Conservation (phyloP, 306 rosid genomes). For the Macrotyloma uniflorum region DNA sequence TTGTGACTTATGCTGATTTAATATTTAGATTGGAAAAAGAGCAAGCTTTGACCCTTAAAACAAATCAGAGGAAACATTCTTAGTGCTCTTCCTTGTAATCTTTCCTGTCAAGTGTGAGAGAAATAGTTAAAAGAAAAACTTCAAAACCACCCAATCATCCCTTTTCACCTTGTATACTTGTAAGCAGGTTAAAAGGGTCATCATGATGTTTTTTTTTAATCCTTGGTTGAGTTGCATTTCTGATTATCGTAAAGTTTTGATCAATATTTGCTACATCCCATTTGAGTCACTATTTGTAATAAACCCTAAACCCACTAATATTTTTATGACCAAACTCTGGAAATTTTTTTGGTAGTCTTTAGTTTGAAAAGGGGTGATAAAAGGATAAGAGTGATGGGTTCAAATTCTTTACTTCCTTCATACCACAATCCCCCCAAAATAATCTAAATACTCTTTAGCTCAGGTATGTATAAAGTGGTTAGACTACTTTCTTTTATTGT, state of each 20-base stretch:
- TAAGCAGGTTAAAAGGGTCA: not conserved
- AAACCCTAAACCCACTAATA: constrained; percentile 33
- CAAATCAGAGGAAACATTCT: constrained; percentile 4
- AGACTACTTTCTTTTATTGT: constrained; percentile 15
- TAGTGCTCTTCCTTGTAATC: not conserved
- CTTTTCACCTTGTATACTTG: constrained; percentile 5
- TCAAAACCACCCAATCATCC: not conserved
- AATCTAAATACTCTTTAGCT: not conserved
- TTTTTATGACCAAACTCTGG: not conserved
- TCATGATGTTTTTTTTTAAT: not conserved
- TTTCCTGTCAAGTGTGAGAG: constrained; percentile 15
- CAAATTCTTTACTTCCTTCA: constrained; percentile 37
- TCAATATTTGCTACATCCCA: not conserved
- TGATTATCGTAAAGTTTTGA: not conserved
- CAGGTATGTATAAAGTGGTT: constrained; percentile 32
- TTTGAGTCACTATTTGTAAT: not conserved
- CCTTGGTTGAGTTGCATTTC: constrained; percentile 8
- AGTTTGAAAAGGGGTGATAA: not conserved
- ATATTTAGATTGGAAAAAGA: not conserved
- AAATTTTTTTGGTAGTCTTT: not conserved
- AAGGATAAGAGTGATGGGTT: constrained; percentile 24
- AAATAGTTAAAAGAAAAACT: not conserved
- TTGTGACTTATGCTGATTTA: constrained; percentile 10
- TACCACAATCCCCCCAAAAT: constrained; percentile 26
- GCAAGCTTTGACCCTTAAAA: constrained; percentile 11